Conservation (phyloP, 441 rosid species). For the Capsella rubella region DNA sequence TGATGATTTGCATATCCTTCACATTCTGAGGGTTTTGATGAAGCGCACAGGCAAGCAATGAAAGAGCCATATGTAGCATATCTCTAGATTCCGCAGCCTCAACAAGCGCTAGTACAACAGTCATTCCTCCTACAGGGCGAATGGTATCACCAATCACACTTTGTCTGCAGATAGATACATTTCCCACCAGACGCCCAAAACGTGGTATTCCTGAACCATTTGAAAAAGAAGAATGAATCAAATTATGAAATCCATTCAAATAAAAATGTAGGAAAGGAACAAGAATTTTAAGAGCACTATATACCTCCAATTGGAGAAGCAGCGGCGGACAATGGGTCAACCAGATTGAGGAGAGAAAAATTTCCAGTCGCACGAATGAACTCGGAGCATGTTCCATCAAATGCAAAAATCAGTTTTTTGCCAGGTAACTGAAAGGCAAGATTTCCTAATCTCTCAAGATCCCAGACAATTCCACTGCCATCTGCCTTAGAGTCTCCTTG, state of each 20-base stretch:
- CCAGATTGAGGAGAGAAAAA: slow-evolving; percentile 93
- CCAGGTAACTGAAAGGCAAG: slow-evolving; percentile 94
- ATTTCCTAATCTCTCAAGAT: slow-evolving; percentile 90
- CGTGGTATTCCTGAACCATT: slow-evolving; percentile 90
- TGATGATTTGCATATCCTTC: slow-evolving; percentile 94
- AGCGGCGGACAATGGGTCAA: slow-evolving; percentile 99
- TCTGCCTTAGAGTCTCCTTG: slow-evolving; percentile 88
- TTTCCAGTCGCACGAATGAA: slow-evolving; percentile 84
- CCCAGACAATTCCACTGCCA: slow-evolving; percentile 99
- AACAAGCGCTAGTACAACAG: slow-evolving; percentile 92
- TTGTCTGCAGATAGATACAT: slow-evolving; percentile 85
- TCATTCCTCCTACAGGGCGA: slow-evolving; percentile 92
- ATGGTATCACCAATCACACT: slow-evolving; percentile 94
- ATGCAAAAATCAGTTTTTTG: slow-evolving; percentile 98
- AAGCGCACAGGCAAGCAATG: slow-evolving; percentile 91
- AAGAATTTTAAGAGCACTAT: slow-evolving; percentile 37
- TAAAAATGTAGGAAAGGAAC: slow-evolving; percentile 25
- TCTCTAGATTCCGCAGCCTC: slow-evolving; percentile 98
- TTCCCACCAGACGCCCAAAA: slow-evolving; percentile 93
- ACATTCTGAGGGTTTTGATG: slow-evolving; percentile 98
- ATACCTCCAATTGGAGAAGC: slow-evolving; percentile 99
- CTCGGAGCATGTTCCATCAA: slow-evolving; percentile 97
- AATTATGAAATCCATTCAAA: slow-evolving; percentile 17
- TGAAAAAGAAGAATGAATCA: slow-evolving; percentile 32
- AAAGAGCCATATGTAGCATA: slow-evolving; percentile 98